Conservation (phyloP, 306 rosid species). For the Mucuna pruriens region DNA sequence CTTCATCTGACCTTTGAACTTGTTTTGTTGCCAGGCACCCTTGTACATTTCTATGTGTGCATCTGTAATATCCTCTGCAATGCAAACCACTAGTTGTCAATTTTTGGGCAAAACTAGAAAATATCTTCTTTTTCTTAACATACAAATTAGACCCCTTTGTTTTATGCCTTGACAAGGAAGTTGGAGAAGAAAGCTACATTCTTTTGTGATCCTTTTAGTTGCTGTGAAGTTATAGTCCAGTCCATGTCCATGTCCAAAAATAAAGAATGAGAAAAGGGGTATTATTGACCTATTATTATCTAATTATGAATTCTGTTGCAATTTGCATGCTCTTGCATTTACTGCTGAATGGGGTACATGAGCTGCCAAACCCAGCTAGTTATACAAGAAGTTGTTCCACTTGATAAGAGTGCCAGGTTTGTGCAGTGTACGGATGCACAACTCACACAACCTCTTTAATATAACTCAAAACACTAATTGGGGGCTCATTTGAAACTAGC, state of each 20-base stretch:
- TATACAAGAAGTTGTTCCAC: not conserved
- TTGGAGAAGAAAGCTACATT: too few species aligned
- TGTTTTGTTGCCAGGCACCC: constrained; percentile 81
- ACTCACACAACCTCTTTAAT: not conserved
- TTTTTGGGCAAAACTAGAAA: not conserved
- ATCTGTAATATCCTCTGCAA: constrained; percentile 83
- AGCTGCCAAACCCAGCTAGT: not conserved
- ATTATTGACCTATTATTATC: not conserved
- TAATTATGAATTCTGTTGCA: not conserved
- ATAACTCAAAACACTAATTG: not conserved
- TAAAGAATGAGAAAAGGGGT: not conserved
- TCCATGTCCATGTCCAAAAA: not conserved
- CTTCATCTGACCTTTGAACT: constrained; percentile 72
- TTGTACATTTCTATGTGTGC: constrained; percentile 61
- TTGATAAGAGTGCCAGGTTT: not conserved
- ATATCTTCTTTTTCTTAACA: not conserved
- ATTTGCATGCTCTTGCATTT: constrained; percentile 16
- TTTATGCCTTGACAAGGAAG: not conserved
- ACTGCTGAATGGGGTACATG: constrained; percentile 2
- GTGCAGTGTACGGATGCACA: not conserved
- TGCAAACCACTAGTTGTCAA: not conserved
- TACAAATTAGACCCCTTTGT: not conserved
- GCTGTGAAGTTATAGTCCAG: not conserved
- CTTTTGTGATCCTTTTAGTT: not conserved
- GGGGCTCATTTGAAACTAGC: not conserved